Evolutionary conservation across 1,284 basidiomycete genomes (phyloP).

Genomic region (Farysia itapuensis): DNA sequence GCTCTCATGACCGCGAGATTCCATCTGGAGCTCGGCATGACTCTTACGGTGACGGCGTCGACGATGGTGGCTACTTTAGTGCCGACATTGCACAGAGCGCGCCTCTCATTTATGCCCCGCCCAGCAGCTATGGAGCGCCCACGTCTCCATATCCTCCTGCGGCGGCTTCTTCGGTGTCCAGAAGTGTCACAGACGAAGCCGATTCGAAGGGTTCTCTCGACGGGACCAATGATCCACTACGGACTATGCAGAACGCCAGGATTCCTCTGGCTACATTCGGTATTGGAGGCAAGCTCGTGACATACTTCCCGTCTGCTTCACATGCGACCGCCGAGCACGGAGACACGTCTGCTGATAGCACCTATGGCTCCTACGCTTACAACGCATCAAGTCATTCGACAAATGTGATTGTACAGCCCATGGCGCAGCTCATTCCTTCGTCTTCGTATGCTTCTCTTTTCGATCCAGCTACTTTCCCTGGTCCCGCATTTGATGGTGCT

Average conservation of each 20-base stretch:
- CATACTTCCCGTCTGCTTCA: constrained; percentile 43
- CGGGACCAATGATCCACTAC: constrained; percentile 31
- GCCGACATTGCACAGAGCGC: constrained; percentile 3
- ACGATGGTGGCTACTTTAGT: constrained; percentile 13
- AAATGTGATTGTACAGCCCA: constrained; percentile 26
- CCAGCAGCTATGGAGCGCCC: constrained; percentile 7
- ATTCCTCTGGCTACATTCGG: constrained; percentile 54
- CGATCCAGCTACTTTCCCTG: constrained; percentile 50
- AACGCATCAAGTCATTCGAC: constrained; percentile 25
- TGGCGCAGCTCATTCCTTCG: constrained; percentile 39
- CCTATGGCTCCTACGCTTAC: constrained; percentile 36
- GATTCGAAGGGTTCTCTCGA: constrained; percentile 13
- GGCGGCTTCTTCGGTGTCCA: not conserved
- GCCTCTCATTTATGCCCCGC: constrained; percentile 11
- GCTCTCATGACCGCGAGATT: too few relatives aligned
- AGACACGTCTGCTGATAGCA: constrained; percentile 1
- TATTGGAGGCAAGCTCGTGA: constrained; percentile 53
- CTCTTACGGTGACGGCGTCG: not conserved
- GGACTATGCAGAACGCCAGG: constrained; percentile 38
- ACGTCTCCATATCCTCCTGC: constrained; percentile 17
- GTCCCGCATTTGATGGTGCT: constrained; percentile 50
- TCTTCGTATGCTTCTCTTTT: constrained; percentile 46
- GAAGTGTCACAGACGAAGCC: constrained; percentile 6
- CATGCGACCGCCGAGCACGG: constrained; percentile 1
- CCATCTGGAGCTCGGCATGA: too few relatives aligned